Conservation (phyloP, 75 land plant species). For the Cryptomeria japonica region DNA sequence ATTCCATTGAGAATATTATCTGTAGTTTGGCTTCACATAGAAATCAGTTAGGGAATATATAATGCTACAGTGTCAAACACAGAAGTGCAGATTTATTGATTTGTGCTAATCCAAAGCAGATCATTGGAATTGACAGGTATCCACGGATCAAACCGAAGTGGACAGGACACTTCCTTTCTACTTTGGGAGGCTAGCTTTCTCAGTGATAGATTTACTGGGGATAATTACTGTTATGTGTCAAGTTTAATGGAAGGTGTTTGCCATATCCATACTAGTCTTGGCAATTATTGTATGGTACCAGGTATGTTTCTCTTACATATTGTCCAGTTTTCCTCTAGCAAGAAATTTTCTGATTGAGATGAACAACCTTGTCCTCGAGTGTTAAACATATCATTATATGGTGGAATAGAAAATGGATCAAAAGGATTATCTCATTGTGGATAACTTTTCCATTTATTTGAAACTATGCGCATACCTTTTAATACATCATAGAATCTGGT, state of each 20-base stretch:
- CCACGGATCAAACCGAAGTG: slow-evolving; percentile 73
- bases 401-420: background rate
- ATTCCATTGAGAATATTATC: too few species aligned
- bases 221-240: slow-evolving; percentile 23
- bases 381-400: slow-evolving; percentile 27
- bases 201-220: slow-evolving; percentile 12
- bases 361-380: background rate
- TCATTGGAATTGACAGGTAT: slow-evolving; percentile 42
- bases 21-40: slow-evolving; percentile 6
- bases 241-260: slow-evolving; percentile 32
- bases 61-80: background rate
- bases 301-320: background rate
- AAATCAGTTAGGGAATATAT: background rate
- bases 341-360: background rate
- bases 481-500: background rate
- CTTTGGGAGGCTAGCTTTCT: slow-evolving; percentile 36
- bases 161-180: slow-evolving; percentile 63
- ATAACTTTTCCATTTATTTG: background rate
- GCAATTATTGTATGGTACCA: background rate
- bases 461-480: background rate
- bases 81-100: background rate
- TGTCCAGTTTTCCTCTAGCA: background rate
- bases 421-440: background rate
- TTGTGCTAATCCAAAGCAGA: background rate
- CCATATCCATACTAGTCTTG: slow-evolving; percentile 20